Percentiles rank a stretch among this genome's conserved stretches.
phyloP scores from a whole-genome alignment of 1,139 yeast genomes.

The Meyerozyma guilliermondii region DNA sequence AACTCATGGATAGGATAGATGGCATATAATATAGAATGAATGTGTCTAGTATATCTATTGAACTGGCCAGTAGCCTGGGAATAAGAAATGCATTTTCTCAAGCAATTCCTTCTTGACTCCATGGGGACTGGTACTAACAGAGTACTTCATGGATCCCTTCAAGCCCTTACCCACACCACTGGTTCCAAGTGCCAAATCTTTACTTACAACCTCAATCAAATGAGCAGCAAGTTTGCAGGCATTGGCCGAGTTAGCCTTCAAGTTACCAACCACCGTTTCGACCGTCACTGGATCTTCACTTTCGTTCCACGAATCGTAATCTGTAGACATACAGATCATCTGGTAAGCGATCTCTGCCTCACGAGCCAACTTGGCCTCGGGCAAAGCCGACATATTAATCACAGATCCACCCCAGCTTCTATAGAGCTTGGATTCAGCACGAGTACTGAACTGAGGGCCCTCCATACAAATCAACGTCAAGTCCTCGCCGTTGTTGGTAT shows the following conservation, averaged over 20 bases:
- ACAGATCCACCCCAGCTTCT: constrained; percentile 90
- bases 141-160: constrained; percentile 70
- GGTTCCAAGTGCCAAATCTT: constrained; percentile 49
- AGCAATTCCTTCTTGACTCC: constrained; percentile 71
- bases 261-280: constrained; percentile 88
- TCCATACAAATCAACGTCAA: constrained; percentile 93
- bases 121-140: constrained; percentile 75
- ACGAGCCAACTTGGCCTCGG: constrained; percentile 93
- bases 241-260: constrained; percentile 80
- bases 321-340: constrained; percentile 98
- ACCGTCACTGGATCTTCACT: constrained; percentile 95
- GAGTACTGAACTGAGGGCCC: constrained; percentile 96
- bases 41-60: background rate
- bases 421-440: constrained; percentile 93
- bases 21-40: background rate
- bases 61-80: constrained; percentile 86
- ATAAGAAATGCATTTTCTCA: constrained; percentile 76
- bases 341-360: constrained; percentile 97
- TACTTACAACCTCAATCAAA: constrained; percentile 62
- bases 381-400: constrained; percentile 93
- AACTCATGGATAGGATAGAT: constrained; percentile 15
- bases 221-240: constrained; percentile 75
- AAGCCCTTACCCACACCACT: constrained; percentile 61
- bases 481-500: constrained; percentile 54
- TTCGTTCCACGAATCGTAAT: constrained; percentile 97